phyloP scores from a whole-genome alignment of 345 rosid species.

The Eucalyptus shirleyi region DNA sequence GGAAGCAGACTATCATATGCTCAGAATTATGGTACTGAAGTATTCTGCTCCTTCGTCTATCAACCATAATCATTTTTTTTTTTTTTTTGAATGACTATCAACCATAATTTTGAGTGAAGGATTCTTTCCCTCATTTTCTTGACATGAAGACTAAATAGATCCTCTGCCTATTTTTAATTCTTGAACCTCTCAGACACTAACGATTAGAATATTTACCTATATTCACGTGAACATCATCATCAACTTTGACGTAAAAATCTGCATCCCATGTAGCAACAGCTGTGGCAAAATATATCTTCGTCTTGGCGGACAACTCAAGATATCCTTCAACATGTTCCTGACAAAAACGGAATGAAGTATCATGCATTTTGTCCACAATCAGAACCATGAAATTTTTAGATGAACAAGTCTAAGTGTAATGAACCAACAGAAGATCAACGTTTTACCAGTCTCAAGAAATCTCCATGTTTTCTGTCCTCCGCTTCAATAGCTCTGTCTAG shows the following conservation, averaged over 20 bases:
- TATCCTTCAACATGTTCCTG: constrained; percentile 99
- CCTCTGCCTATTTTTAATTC: background rate
- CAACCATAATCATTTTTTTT: background rate
- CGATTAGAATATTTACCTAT: constrained; percentile 29
- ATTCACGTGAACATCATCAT: constrained; percentile 97
- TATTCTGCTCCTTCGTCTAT: background rate
- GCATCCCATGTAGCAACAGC: constrained; percentile 92
- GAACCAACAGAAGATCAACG: background rate
- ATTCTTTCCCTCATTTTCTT: background rate
- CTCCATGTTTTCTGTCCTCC: constrained; percentile 88
- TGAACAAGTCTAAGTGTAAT: background rate
- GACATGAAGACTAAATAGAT: background rate
- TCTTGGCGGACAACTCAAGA: constrained; percentile 94
- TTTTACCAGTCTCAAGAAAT: constrained; percentile 73
- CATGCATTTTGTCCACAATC: background rate
- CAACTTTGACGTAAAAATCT: constrained; percentile 94
- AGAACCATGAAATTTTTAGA: background rate
- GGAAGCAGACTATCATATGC: background rate
- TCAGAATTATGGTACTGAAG: background rate
- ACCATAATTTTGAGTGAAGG: background rate
- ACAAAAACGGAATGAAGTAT: background rate
- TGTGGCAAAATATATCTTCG: constrained; percentile 85
- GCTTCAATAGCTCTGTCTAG: constrained; percentile 90
- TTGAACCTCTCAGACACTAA: background rate
- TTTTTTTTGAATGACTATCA: background rate